Percentiles rank a stretch among this genome's conserved stretches.
phyloP scores from a whole-genome alignment of 176 grass and related monocot genomes.

The Zea luxurians region DNA sequence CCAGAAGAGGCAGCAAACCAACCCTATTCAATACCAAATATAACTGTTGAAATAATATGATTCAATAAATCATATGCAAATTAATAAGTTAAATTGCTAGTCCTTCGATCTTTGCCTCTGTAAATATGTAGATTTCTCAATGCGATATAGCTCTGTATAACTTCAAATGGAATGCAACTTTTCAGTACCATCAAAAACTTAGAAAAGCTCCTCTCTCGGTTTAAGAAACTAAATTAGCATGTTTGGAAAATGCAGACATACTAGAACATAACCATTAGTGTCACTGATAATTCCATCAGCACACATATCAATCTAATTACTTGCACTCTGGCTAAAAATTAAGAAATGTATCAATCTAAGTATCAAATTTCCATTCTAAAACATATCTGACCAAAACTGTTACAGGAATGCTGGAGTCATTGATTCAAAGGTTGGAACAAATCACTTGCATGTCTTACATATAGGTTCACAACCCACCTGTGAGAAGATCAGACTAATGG shows the following conservation, averaged over 20 bases:
- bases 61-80: background rate
- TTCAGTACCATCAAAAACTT: background rate
- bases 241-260: background rate
- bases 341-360: constrained; percentile 11
- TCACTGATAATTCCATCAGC: constrained; percentile 7
- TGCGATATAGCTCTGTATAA: background rate
- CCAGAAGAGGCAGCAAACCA: constrained; percentile 84
- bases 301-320: background rate
- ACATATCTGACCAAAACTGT: background rate
- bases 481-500: background rate
- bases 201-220: background rate
- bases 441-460: background rate
- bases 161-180: constrained; percentile 16
- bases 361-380: background rate
- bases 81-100: constrained; percentile 15
- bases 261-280: background rate
- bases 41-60: constrained; percentile 9
- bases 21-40: constrained; percentile 58
- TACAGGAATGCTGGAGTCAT: background rate
- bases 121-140: background rate
- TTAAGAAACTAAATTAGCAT: constrained; percentile 22
- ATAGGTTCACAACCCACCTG: background rate
- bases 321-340: background rate
- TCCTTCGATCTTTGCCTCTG: constrained; percentile 2
- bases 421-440: constrained; percentile 6